Evolutionary conservation across 208 protist genomes (phyloP), one percentile per base, ranked within the genome.

Genomic region (Wallacemonas sp.): DNA sequence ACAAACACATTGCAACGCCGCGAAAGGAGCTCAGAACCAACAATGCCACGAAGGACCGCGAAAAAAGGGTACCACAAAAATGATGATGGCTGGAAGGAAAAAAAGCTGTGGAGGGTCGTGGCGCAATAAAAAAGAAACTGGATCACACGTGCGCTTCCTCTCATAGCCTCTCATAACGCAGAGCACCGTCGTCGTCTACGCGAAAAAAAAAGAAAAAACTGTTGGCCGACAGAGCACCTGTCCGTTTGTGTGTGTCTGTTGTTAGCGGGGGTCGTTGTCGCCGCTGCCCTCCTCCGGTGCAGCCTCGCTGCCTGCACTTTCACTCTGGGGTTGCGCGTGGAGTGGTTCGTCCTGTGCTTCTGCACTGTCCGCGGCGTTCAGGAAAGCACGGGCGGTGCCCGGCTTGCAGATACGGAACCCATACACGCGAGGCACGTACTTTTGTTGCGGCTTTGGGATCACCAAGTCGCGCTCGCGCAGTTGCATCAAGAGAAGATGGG

Each of bases 351-450:
- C 29, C 7, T 45, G 26, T 18, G 48, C 25, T 11, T 65, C 74
- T 4, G 59, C 57, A 4, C 75, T 41, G 11, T 65, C 64, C 25
- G 50, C 65, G 1, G 67, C 33, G 0, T 3, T 20, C 12, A 61
- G 20, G 26, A 49, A 11, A 12, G 29, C 45, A 62, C 39, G 38
- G 14, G 57, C 67, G 2, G 67, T 31, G 36, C 71, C 74, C 2
- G 72, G 68, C 54, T 89, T 83, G 62, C 95, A 87, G 36, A 99
- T 88, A 65, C 97, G 97, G 75, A 99, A 99, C 42, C 98, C 98
- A 78, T 97, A 99, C 29, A 99, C 96, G 29, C 93, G 83, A 5
- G 98, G 98, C n/a, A 98, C 82, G 77, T 99, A 99, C 49, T 79
- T 70, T 70, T 92, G 89, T 57, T 64, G 82, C 4, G 86, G 77